Evolutionary conservation across 345 rosid genomes (phyloP).

Genomic region (Arabidopsis arenosa): DNA sequence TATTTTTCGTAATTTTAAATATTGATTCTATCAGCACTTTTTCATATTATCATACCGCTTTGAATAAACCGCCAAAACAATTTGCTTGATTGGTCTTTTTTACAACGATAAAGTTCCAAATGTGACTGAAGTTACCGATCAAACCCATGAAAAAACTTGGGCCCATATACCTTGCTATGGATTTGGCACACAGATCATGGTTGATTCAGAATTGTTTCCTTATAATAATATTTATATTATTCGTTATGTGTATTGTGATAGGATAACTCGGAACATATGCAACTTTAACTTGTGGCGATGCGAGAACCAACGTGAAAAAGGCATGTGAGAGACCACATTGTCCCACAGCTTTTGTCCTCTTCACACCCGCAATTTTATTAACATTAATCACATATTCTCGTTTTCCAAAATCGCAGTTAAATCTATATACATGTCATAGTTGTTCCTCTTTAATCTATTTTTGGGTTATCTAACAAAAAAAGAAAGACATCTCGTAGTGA

Average conservation of each 20-base stretch:
- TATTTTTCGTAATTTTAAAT: no score
- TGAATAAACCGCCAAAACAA: neutral
- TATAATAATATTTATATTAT: neutral
- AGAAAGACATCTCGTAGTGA: neutral
- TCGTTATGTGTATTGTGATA: conserved; percentile 23
- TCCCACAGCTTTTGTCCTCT: conserved; percentile 42
- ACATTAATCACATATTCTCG: neutral
- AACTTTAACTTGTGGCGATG: conserved; percentile 23
- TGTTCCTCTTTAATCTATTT: neutral
- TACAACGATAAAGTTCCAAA: neutral
- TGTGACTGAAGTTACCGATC: neutral
- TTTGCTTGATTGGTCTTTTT: neutral
- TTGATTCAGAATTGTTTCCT: neutral
- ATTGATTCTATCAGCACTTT: no score
- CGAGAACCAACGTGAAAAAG: conserved; percentile 20
- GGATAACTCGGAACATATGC: conserved; percentile 18
- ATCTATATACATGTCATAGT: neutral
- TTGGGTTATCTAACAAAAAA: neutral
- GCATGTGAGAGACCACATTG: conserved; percentile 43
- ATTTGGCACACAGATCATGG: conserved; percentile 32
- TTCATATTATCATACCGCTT: neutral
- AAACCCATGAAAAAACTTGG: conserved; percentile 9
- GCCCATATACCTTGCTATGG: conserved; percentile 16
- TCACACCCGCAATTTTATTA: conserved; percentile 20
- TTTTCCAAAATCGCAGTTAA: neutral